Base-by-base conservation (phyloP, 768 basidiomycete species). In the Amanita molliuscula region DNA sequence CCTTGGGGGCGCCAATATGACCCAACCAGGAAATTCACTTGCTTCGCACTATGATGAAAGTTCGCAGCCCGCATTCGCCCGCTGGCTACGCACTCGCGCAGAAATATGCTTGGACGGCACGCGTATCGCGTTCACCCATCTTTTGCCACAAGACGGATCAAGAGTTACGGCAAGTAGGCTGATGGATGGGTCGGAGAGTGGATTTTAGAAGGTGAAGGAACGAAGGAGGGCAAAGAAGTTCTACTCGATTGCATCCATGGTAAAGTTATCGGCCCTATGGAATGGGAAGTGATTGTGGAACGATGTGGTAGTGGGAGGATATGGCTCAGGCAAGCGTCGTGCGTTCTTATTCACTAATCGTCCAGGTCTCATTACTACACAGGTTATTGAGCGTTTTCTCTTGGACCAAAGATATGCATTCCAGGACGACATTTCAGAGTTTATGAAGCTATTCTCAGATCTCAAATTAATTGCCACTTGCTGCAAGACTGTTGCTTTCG, bases 201-300 rank as follows among this genome's bases (percentile, higher is more conserved):
- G 86, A 67, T 86, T 11, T 67, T 89, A n/a, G 84, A 89, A 62
- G 81, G 78, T 1, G 84, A 86, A 48, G 88, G 86, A 1, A 89
- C 86, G 15, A 69, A 65, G 28, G 84, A 86, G 59, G 84, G 82
- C 4, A 68, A 75, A 40, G 70, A 76, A 59, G 60, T 67, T 2
- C 61, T 87, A 36, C 52, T 82, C n/a, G 72, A 80, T 53, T 79
- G 78, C 56, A 63, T 84, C 10, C 59, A 64, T 3, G 74, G 75
- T 0, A 54, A 58, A 33, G 54, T 53, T 42, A 47, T 62, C 43
- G 67, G 64, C 0, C 54, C 51, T 16, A 52, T 62, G 44, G 62
- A 65, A 47, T 73, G 73, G 81, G 78, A 84, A 62, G 57, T 86
- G 15, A 69, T 81, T 18, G 70, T 78, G 51, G 82, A 84, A 56